These are phyloP conservation scores for Umbelopsis vinacea DNA, from an alignment of 192 early-diverging fungal genomes.

Conservation along the genomic window DNA sequence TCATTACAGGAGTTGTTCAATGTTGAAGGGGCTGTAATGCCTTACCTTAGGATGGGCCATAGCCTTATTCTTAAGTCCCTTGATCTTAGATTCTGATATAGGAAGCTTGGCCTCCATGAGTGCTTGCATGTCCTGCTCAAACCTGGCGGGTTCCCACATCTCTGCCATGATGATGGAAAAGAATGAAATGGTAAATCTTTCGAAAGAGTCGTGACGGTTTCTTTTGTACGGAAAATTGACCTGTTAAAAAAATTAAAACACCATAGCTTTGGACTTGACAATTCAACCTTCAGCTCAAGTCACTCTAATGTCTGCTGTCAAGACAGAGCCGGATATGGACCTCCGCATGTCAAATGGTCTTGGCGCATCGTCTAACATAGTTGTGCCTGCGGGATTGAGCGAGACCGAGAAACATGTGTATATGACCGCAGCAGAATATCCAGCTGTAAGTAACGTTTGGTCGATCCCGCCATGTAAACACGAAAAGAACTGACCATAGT, in stretches of 20 bases:
- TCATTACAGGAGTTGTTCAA: not conserved
- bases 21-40: not conserved
- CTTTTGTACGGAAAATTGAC: not conserved
- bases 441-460: not conserved
- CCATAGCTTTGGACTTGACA: not conserved
- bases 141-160: conserved; percentile 34
- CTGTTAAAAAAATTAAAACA: conserved; percentile 14
- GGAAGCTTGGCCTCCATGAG: conserved; percentile 36
- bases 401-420: not conserved
- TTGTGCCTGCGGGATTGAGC: not conserved
- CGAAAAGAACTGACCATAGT: not conserved
- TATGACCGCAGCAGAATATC: not conserved
- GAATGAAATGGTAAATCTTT: not conserved
- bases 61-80: conserved; percentile 29
- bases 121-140: conserved; percentile 38
- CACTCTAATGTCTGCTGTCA: not conserved
- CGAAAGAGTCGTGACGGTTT: conserved; percentile 1
- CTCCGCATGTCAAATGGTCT: not conserved
- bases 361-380: not conserved
- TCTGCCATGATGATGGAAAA: conserved; percentile 7
- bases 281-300: no score
- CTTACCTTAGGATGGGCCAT: conserved; percentile 37
- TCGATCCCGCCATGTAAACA: not conserved
- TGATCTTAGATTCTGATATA: conserved; percentile 43
- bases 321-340: not conserved